These are phyloP conservation scores for Echium plantagineum DNA, from an alignment of 257 asterid genomes.

Conservation along the genomic window DNA sequence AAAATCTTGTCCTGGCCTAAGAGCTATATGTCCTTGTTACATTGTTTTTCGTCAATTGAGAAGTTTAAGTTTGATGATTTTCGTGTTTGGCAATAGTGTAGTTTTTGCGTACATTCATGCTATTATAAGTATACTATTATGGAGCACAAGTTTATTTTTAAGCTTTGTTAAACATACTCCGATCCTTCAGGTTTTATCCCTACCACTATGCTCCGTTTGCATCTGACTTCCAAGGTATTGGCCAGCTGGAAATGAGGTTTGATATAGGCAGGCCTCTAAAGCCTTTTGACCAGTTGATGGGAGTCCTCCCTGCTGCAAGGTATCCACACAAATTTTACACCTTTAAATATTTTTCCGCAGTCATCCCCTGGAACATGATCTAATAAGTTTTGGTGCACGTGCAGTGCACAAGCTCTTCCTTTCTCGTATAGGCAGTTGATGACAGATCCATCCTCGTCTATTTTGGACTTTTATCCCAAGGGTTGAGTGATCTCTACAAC, in stretches of 20 bases:
- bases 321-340: conserved; percentile 7
- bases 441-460: conserved; percentile 51
- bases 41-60: too few species aligned
- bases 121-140: neutral
- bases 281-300: conserved; percentile 64
- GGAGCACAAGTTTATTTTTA: neutral
- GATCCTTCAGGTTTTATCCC: conserved; percentile 50
- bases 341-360: neutral
- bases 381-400: conserved; percentile 11
- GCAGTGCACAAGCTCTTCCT: conserved; percentile 59
- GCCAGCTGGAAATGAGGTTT: conserved; percentile 31
- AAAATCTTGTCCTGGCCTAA: neutral
- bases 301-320: conserved; percentile 76
- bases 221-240: conserved; percentile 42
- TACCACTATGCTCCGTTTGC: conserved; percentile 71
- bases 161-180: neutral
- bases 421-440: conserved; percentile 37
- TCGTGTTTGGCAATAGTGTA: neutral
- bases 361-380: neutral
- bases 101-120: neutral
- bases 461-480: conserved; percentile 51
- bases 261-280: conserved; percentile 51
- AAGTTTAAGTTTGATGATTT: too few species aligned
- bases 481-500: conserved; percentile 20
- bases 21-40: neutral